phyloP scores from a whole-genome alignment of 2,329 filamentous ascomycete genomes.

The Penicillium thymicola region DNA sequence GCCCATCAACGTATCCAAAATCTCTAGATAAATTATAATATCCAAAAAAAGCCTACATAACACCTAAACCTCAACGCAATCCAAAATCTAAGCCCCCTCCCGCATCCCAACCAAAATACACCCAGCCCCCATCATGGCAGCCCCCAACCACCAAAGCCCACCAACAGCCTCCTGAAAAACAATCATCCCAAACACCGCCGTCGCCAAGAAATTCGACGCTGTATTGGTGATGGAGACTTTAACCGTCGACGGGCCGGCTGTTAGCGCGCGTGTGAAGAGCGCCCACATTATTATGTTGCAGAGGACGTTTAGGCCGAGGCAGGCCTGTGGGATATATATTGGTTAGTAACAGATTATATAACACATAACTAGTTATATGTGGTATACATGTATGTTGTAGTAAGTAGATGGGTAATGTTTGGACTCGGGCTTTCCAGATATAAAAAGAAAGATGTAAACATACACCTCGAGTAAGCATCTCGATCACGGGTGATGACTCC shows the following conservation, averaged over 20 bases:
- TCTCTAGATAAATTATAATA: background rate
- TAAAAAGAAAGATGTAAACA: conserved; percentile 22
- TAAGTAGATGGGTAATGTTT: background rate
- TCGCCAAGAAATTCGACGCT: conserved; percentile 61
- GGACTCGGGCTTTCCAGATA: background rate
- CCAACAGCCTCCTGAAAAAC: conserved; percentile 58
- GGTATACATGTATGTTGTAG: background rate
- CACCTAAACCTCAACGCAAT: background rate
- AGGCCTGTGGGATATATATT: conserved; percentile 41
- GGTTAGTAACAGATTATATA: background rate
- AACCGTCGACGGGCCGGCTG: conserved; percentile 58
- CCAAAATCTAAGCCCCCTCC: conserved; percentile 41
- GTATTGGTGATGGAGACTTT: conserved; percentile 64
- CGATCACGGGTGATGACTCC: conserved; percentile 41
- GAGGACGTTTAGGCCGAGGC: conserved; percentile 59
- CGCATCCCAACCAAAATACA: conserved; percentile 62
- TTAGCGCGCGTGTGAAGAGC: conserved; percentile 61
- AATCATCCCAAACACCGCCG: conserved; percentile 56
- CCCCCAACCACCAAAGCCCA: conserved; percentile 61
- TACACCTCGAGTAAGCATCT: conserved; percentile 53
- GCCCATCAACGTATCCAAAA: background rate
- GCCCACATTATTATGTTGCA: conserved; percentile 66
- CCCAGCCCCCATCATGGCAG: conserved; percentile 57
- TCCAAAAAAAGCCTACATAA: background rate
- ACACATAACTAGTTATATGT: background rate